Conservation (phyloP, 768 basidiomycete species). For the Leccinum sublutescens region DNA sequence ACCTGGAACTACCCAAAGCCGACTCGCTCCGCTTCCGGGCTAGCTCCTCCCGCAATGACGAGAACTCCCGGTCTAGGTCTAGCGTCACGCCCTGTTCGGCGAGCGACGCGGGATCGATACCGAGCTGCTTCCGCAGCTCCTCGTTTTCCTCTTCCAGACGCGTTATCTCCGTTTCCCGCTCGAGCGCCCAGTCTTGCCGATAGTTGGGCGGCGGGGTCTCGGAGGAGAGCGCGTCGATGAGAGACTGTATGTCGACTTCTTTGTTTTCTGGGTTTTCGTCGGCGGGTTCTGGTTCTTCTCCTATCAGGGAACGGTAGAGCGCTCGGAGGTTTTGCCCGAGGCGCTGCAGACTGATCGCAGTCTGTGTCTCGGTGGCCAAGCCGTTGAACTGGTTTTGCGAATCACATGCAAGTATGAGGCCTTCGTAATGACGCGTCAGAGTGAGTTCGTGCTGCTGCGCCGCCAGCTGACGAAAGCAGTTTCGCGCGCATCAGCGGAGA, state of each 20-base stretch:
- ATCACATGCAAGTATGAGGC: slow-evolving; percentile 67
- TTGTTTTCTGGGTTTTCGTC: slow-evolving; percentile 32
- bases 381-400: slow-evolving; percentile 53
- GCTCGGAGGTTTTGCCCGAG: slow-evolving; percentile 69
- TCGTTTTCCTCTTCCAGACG: slow-evolving; percentile 84
- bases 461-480: slow-evolving; percentile 56
- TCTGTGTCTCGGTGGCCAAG: slow-evolving; percentile 56
- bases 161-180: slow-evolving; percentile 83
- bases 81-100: slow-evolving; percentile 50
- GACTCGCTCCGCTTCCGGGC: slow-evolving; percentile 30
- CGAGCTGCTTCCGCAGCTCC: slow-evolving; percentile 68
- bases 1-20: slow-evolving; percentile 20
- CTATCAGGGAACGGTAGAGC: slow-evolving; percentile 67
- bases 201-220: slow-evolving; percentile 38
- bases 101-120: slow-evolving; percentile 63
- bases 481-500: slow-evolving; percentile 10
- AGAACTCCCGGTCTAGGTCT: slow-evolving; percentile 44
- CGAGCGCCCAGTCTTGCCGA: slow-evolving; percentile 79
- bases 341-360: slow-evolving; percentile 66
- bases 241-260: slow-evolving; percentile 40
- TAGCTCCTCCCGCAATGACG: slow-evolving; percentile 19
- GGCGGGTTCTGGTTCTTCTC: slow-evolving; percentile 46
- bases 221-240: slow-evolving; percentile 43
- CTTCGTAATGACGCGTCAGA: slow-evolving; percentile 87
- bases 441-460: slow-evolving; percentile 88